These are phyloP conservation scores for Zychaea mexicana DNA, from an alignment of 371 early-diverging fungal species.

Conservation along the genomic window DNA sequence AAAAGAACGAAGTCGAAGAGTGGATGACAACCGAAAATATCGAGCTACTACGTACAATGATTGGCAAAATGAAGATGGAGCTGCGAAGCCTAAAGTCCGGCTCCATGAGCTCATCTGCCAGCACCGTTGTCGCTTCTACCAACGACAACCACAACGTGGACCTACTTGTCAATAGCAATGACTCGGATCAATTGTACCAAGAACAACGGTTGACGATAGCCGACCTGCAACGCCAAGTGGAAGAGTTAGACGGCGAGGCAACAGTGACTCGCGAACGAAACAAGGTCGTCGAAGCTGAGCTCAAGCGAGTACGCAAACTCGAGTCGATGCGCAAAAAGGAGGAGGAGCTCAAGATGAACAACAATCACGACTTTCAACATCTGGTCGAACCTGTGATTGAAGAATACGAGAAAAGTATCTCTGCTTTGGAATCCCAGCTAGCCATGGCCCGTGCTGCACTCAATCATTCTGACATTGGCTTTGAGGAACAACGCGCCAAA, in stretches of 20 bases:
- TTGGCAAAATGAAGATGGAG: conserved; percentile 59
- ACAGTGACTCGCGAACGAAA: conserved; percentile 42
- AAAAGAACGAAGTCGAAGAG: conserved; percentile 73
- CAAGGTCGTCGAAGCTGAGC: conserved; percentile 37
- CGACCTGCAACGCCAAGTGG: conserved; percentile 48
- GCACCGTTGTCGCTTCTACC: background rate
- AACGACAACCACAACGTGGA: background rate
- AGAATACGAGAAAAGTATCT: conserved; percentile 68
- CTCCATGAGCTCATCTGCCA: conserved; percentile 7
- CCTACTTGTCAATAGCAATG: background rate
- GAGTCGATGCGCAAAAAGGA: conserved; percentile 20
- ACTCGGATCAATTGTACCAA: conserved; percentile 26
- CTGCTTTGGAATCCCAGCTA: conserved; percentile 59
- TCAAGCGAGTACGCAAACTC: conserved; percentile 27
- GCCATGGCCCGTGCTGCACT: conserved; percentile 57
- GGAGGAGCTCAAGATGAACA: conserved; percentile 7
- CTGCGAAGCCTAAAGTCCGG: conserved; percentile 40
- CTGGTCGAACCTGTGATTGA: conserved; percentile 73
- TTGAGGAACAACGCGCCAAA: conserved; percentile 55
- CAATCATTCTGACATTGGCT: conserved; percentile 49
- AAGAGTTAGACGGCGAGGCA: conserved; percentile 45
- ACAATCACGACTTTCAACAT: conserved; percentile 53
- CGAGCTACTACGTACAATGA: conserved; percentile 57
- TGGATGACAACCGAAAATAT: conserved; percentile 66
- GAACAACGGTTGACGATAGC: conserved; percentile 41